Evolutionary conservation across 331 rosid species (phyloP).

Genomic region (Prunus yedoensis): DNA sequence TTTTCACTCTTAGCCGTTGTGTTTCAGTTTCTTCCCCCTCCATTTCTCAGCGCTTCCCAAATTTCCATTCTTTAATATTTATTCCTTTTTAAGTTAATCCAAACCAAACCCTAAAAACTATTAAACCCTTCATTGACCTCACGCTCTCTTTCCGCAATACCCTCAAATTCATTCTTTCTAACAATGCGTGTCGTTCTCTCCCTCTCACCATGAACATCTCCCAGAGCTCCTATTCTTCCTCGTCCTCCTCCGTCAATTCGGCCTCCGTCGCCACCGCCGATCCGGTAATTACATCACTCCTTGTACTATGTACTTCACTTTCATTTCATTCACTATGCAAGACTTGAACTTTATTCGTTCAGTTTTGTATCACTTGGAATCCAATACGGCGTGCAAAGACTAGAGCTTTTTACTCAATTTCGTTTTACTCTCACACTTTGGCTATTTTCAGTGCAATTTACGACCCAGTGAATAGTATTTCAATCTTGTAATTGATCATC

Average conservation of each 20-base stretch:
- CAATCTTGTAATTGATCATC: background rate
- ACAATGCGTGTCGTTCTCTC: slow-evolving; percentile 32
- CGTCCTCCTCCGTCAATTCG: slow-evolving; percentile 48
- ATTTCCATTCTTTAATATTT: background rate
- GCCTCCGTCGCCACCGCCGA: slow-evolving; percentile 47
- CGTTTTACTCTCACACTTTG: background rate
- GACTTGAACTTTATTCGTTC: background rate
- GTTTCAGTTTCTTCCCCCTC: slow-evolving; percentile 3
- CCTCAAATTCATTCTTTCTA: slow-evolving; percentile 4
- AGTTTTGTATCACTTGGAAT: background rate
- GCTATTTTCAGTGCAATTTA: background rate
- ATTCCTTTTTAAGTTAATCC: background rate
- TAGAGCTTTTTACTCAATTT: background rate
- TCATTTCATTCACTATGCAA: background rate
- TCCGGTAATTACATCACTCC: slow-evolving; percentile 43
- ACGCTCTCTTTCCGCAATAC: slow-evolving; percentile 6
- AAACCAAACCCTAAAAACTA: background rate
- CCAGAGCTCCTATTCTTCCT: slow-evolving; percentile 49
- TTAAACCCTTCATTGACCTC: slow-evolving; percentile 32
- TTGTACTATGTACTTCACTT: background rate
- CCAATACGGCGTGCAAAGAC: background rate
- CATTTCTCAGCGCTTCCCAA: background rate
- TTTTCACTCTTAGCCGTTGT: background rate
- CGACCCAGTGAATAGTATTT: background rate
- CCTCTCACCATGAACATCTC: slow-evolving; percentile 52